Evolutionary conservation across 75 land plant genomes (phyloP).

Genomic region (Sequoiadendron giganteum): DNA sequence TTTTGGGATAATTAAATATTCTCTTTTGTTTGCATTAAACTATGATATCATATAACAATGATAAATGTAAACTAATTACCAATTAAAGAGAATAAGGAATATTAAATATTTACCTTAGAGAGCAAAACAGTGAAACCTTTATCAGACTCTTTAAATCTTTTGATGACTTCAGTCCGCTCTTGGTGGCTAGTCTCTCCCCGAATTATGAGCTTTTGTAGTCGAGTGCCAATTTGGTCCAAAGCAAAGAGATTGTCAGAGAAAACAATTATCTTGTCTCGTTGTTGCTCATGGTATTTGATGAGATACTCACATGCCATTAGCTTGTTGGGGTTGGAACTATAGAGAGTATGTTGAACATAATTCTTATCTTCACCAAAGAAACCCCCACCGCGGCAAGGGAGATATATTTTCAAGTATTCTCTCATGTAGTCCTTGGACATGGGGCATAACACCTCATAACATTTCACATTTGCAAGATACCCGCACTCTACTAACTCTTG

Average conservation of each 20-base stretch:
- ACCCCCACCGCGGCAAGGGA: not conserved
- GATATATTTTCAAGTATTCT: conserved; percentile 7
- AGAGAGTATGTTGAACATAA: conserved; percentile 18
- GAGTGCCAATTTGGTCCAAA: conserved; percentile 1
- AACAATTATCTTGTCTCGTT: conserved; percentile 23
- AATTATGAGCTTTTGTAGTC: conserved; percentile 12
- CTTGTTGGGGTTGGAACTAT: conserved; percentile 19
- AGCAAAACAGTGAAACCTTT: conserved; percentile 17
- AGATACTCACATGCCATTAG: conserved; percentile 27
- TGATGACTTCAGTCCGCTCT: conserved; percentile 13
- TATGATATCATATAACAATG: too few relatives aligned
- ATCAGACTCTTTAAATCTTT: not conserved
- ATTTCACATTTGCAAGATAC: conserved; percentile 16
- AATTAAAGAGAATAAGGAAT: not conserved
- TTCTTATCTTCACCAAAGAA: conserved; percentile 5
- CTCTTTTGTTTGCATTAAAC: not conserved
- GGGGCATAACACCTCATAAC: conserved; percentile 20
- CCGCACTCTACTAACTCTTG: conserved; percentile 14
- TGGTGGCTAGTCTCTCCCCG: conserved; percentile 16
- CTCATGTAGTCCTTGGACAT: conserved; percentile 26
- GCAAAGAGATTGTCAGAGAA: conserved; percentile 25
- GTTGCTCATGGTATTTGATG: conserved; percentile 17
- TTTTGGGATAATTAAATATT: too few relatives aligned
- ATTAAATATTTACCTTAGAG: not conserved
- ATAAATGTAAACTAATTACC: too few relatives aligned